Evolutionary conservation across 2,329 filamentous ascomycete species (phyloP).

Genomic region (Endoconidiophora laricicola): DNA sequence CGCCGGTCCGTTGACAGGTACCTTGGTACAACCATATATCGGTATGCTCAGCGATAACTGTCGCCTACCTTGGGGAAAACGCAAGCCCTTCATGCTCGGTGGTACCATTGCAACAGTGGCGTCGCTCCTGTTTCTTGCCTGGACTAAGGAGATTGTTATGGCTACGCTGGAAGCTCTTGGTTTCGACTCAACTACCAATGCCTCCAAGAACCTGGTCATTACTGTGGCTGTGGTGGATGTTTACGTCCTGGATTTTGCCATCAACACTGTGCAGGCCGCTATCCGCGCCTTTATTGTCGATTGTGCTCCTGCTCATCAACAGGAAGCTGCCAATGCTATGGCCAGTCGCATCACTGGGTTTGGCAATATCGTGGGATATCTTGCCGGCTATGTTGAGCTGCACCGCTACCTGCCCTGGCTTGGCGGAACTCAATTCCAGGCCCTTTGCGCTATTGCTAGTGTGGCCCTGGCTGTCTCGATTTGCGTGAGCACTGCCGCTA

Average conservation of each 20-base stretch:
- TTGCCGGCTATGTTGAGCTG: conserved; percentile 71
- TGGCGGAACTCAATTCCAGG: conserved; percentile 81
- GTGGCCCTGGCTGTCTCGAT: conserved; percentile 56
- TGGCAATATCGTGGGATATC: conserved; percentile 80
- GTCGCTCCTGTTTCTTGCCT: conserved; percentile 53
- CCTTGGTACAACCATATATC: conserved; percentile 66
- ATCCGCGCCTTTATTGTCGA: conserved; percentile 89
- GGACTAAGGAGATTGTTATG: conserved; percentile 56
- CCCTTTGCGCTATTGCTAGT: conserved; percentile 72
- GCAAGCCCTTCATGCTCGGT: conserved; percentile 65
- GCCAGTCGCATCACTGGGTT: conserved; percentile 71
- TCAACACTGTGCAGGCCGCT: conserved; percentile 91
- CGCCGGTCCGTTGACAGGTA: conserved; percentile 58
- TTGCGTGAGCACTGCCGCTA: conserved; percentile 47
- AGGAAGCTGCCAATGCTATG: conserved; percentile 89
- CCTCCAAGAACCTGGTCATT: conserved; percentile 51
- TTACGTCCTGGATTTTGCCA: conserved; percentile 82
- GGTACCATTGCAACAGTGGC: conserved; percentile 51
- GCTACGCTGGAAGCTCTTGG: conserved; percentile 55
- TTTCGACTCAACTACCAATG: conserved; percentile 45
- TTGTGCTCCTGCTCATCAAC: conserved; percentile 79
- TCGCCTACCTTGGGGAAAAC: conserved; percentile 55
- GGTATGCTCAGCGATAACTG: conserved; percentile 70
- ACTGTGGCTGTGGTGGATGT: conserved; percentile 70
- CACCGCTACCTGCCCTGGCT: conserved; percentile 61